Conservation (phyloP, 768 basidiomycete species). For the Strobilomyces confusus region DNA sequence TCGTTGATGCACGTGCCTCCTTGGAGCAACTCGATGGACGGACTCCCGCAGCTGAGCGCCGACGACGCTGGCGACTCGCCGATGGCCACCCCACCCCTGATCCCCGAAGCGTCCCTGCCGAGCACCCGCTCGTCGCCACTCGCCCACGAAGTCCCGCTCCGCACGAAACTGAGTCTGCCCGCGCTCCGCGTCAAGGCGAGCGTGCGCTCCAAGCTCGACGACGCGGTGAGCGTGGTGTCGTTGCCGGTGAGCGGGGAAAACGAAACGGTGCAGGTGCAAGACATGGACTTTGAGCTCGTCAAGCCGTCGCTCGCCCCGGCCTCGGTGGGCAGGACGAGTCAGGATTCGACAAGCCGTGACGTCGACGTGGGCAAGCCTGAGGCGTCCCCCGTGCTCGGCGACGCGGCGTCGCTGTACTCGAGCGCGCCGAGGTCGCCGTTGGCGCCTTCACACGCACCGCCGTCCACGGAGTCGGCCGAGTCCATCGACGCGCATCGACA, state of each 20-base stretch:
- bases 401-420: slow-evolving; percentile 42
- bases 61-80: slow-evolving; percentile 33
- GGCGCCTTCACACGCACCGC: slow-evolving; percentile 1
- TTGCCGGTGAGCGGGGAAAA: slow-evolving; percentile 30
- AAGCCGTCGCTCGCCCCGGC: slow-evolving; percentile 51
- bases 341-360: slow-evolving; percentile 46
- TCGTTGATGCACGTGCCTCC: slow-evolving; percentile 18
- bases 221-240: slow-evolving; percentile 26
- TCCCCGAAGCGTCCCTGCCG: slow-evolving; percentile 37
- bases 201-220: slow-evolving; percentile 29
- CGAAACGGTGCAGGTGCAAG: slow-evolving; percentile 69
- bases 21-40: slow-evolving; percentile 19
- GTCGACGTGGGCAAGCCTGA: slow-evolving; percentile 12
- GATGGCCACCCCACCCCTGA: slow-evolving; percentile 39
- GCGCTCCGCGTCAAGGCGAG: slow-evolving; percentile 48
- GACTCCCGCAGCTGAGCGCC: slow-evolving; percentile 16
- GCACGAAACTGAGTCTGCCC: slow-evolving; percentile 65
- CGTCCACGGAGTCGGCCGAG: slow-evolving; percentile 17
- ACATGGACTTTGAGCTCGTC: slow-evolving; percentile 80
- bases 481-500: slow-evolving; percentile 61
- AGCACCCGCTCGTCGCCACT: slow-evolving; percentile 24
- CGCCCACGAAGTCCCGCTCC: slow-evolving; percentile 35
- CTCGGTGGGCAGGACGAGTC: slow-evolving; percentile 43
- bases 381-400: slow-evolving; percentile 30
- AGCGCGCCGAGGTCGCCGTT: slow-evolving; percentile 26